A percentile compares a stretch with the other conserved stretches of the same genome.
phyloP scores from a whole-genome alignment of 1,284 basidiomycete genomes.

The Naganishia sp. region DNA sequence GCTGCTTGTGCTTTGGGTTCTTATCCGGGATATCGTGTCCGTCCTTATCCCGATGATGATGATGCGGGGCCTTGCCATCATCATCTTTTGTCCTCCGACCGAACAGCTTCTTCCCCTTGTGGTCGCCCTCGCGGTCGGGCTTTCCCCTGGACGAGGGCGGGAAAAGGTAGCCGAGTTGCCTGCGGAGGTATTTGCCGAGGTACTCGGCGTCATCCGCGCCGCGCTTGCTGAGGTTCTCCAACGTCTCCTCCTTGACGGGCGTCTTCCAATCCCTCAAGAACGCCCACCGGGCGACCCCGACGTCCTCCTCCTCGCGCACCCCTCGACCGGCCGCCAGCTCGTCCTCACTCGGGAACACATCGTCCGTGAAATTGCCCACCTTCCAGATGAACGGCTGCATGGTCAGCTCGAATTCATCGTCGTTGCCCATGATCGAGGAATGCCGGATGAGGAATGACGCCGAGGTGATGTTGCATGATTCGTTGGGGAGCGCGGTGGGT shows the following conservation, averaged over 20 bases:
- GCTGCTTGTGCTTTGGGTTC: conserved; percentile 31
- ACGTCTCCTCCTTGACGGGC: conserved; percentile 65
- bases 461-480: conserved; percentile 41
- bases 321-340: conserved; percentile 27
- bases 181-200: conserved; percentile 49
- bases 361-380: conserved; percentile 40
- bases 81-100: conserved; percentile 15
- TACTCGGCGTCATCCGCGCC: conserved; percentile 51
- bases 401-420: conserved; percentile 55
- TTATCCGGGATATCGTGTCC: conserved; percentile 22
- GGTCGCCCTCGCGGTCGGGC: conserved; percentile 34
- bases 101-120: conserved; percentile 24
- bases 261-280: conserved; percentile 53
- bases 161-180: conserved; percentile 50
- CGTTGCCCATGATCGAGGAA: conserved; percentile 54
- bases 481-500: conserved; percentile 43
- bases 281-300: conserved; percentile 41
- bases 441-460: conserved; percentile 51
- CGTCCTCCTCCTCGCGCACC: conserved; percentile 10
- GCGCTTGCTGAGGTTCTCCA: conserved; percentile 65
- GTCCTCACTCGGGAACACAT: conserved; percentile 36
- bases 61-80: conserved; percentile 21
- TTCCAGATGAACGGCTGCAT: conserved; percentile 55
- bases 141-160: conserved; percentile 40
- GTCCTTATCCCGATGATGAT: conserved; percentile 16